Evolutionary conservation across 345 rosid species (phyloP).

Genomic region (Triadica sebifera): DNA sequence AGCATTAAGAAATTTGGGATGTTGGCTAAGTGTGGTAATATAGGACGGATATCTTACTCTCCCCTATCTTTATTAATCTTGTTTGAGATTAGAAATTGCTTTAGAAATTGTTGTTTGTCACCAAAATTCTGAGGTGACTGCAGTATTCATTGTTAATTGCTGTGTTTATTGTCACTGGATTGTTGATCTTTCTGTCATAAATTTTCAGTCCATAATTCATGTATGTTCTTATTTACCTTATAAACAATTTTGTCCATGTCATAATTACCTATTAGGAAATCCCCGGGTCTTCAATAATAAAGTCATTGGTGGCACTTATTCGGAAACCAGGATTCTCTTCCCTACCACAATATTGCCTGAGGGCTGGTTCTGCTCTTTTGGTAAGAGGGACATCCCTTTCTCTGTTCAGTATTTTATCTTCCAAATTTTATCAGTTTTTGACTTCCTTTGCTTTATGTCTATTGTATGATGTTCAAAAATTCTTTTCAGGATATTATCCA

Average conservation of each 20-base stretch:
- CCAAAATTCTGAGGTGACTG: background rate
- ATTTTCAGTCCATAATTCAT: background rate
- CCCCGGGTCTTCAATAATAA: conserved; percentile 61
- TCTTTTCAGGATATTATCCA: conserved; percentile 77
- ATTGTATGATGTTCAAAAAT: conserved; percentile 5
- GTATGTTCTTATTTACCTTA: background rate
- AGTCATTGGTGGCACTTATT: conserved; percentile 53
- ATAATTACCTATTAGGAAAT: conserved; percentile 49
- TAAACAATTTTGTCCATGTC: background rate
- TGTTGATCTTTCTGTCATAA: background rate
- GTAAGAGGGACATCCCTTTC: conserved; percentile 39
- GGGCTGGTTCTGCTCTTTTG: conserved; percentile 83
- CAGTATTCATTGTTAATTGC: background rate
- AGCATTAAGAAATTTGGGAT: too few species aligned
- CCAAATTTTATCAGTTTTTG: background rate
- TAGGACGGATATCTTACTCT: background rate
- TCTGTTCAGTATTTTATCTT: conserved; percentile 12
- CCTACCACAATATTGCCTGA: conserved; percentile 65
- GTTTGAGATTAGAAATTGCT: background rate
- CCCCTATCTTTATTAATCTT: background rate
- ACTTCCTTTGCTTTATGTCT: background rate
- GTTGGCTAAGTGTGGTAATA: background rate
- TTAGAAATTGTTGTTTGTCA: background rate
- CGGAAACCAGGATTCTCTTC: conserved; percentile 65
- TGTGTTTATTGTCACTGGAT: background rate